Evolutionary conservation across 1,284 basidiomycete genomes (phyloP).

Genomic region (Earliella scabrosa): DNA sequence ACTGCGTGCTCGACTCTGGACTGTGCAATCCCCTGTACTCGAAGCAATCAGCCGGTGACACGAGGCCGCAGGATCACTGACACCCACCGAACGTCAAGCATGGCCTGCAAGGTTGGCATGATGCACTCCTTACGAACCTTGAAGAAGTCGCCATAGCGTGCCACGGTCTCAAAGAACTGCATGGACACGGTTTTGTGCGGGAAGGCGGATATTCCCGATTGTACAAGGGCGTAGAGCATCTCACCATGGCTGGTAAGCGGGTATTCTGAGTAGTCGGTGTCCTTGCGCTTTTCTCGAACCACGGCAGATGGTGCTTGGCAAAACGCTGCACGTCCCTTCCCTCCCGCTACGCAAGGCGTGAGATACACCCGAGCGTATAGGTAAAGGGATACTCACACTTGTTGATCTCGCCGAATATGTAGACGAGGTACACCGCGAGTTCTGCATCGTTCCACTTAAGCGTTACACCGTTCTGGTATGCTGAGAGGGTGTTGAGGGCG

Average conservation of each 20-base stretch:
- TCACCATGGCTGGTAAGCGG: conserved; percentile 92
- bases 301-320: conserved; percentile 71
- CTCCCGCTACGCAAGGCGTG: conserved; percentile 49
- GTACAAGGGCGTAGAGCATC: conserved; percentile 84
- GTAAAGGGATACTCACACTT: conserved; percentile 55
- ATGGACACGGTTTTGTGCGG: conserved; percentile 89
- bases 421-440: conserved; percentile 90
- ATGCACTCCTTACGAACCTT: conserved; percentile 89
- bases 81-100: conserved; percentile 81
- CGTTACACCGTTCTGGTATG: conserved; percentile 61
- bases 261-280: conserved; percentile 81
- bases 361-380: neutral
- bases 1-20: conserved; percentile 70
- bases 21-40: conserved; percentile 86
- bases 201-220: conserved; percentile 83
- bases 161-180: conserved; percentile 93
- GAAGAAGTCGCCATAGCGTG: conserved; percentile 97
- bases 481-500: conserved; percentile 73
- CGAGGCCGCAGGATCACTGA: fast-evolving
- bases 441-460: conserved; percentile 95
- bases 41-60: conserved; percentile 5
- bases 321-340: conserved; percentile 78
- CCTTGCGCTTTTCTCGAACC: conserved; percentile 68
- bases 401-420: conserved; percentile 92
- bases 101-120: conserved; percentile 84